These are phyloP conservation scores for Camillea tinctor DNA, from an alignment of 2,329 filamentous ascomycete species.

Conservation along the genomic window DNA sequence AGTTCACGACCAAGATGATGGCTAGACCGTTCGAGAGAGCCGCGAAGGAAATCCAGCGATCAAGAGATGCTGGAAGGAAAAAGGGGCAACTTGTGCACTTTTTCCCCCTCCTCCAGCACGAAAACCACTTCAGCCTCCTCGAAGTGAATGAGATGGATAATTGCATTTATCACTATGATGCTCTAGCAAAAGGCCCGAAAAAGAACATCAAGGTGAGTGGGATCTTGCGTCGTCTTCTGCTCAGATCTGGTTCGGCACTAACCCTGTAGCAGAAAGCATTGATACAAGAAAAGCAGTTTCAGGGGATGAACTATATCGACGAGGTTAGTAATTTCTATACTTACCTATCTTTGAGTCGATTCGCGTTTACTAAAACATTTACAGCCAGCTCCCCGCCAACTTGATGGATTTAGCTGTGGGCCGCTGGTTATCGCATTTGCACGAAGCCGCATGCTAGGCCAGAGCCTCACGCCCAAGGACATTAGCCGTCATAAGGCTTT, in stretches of 20 bases:
- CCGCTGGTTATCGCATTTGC: slow-evolving; percentile 1
- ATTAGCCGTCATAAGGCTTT: background rate
- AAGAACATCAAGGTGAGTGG: background rate
- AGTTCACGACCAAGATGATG: background rate
- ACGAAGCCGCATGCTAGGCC: slow-evolving; percentile 1
- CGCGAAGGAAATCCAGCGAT: slow-evolving; percentile 1
- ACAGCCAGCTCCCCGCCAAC: background rate
- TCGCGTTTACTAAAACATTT: background rate
- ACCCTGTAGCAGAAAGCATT: background rate
- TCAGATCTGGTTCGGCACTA: background rate
- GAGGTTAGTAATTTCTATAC: background rate
- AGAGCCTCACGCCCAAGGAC: background rate
- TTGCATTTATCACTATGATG: slow-evolving; percentile 3
- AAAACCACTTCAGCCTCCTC: slow-evolving; percentile 4
- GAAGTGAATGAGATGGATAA: slow-evolving; percentile 5
- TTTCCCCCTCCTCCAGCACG: slow-evolving; percentile 1
- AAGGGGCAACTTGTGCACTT: background rate
- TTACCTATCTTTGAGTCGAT: background rate
- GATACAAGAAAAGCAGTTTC: background rate
- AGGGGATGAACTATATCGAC: background rate
- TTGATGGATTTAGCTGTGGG: slow-evolving; percentile 1
- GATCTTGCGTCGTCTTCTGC: background rate
- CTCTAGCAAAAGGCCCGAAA: background rate
- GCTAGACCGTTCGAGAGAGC: slow-evolving; percentile 1
- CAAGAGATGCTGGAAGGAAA: background rate